Evolutionary conservation across 345 rosid species (phyloP).

Genomic region (Arabis hirsuta): DNA sequence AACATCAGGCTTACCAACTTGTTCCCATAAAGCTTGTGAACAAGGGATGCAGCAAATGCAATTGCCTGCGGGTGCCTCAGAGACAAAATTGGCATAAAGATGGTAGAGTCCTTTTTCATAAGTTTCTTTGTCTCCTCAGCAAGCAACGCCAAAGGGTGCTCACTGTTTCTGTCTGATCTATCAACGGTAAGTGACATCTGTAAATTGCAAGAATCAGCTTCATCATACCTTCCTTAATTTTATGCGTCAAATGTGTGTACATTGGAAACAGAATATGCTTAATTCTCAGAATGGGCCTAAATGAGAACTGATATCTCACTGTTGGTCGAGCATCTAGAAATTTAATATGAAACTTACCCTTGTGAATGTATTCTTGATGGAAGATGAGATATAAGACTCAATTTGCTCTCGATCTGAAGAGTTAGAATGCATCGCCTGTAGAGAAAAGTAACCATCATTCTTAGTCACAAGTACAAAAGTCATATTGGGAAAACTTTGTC

Average conservation of each 20-base stretch:
- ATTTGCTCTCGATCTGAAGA: conserved; percentile 83
- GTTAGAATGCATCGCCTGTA: conserved; percentile 67
- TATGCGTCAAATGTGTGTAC: conserved; percentile 6
- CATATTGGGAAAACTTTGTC: conserved; percentile 25
- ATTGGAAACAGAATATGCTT: conserved; percentile 1
- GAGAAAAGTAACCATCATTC: conserved; percentile 35
- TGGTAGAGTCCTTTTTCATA: conserved; percentile 70
- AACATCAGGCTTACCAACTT: conserved; percentile 71
- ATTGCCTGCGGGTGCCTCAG: conserved; percentile 85
- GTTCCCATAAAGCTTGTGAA: conserved; percentile 87
- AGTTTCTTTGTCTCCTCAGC: conserved; percentile 86
- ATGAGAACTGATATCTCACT: conserved; percentile 12
- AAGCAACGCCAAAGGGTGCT: conserved; percentile 83
- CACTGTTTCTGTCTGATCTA: conserved; percentile 62
- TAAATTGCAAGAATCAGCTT: conserved; percentile 37
- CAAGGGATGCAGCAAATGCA: conserved; percentile 74
- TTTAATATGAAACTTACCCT: conserved; percentile 57
- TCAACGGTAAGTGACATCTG: conserved; percentile 77
- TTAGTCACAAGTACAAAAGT: conserved; percentile 33
- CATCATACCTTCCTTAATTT: conserved; percentile 23
- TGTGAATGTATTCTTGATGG: conserved; percentile 76
- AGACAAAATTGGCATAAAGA: conserved; percentile 76
- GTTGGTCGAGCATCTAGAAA: conserved; percentile 12
- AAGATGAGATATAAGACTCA: conserved; percentile 78
- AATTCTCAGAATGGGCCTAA: conserved; percentile 16